A percentile compares a stretch with the other conserved stretches of the same genome.
These are phyloP conservation scores for Leavenworthia alabamica DNA, from an alignment of 345 rosid genomes.

Conservation along the genomic window DNA sequence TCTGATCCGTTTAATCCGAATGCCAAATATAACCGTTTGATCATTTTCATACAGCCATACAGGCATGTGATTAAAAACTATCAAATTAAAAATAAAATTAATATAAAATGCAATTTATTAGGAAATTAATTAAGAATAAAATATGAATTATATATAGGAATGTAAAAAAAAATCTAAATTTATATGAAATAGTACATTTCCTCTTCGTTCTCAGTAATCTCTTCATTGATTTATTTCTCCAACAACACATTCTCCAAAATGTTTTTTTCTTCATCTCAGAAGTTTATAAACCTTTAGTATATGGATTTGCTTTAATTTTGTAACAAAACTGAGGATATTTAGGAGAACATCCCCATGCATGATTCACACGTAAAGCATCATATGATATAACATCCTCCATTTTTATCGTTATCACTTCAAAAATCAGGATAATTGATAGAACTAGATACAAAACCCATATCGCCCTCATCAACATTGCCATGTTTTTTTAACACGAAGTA, in stretches of 20 bases:
- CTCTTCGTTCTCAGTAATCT: not conserved
- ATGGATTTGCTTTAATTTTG: slow-evolving; percentile 18
- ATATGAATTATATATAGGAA: no score
- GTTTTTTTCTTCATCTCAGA: not conserved
- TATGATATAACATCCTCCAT: slow-evolving; percentile 3
- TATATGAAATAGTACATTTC: no score
- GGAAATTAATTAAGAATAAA: no score
- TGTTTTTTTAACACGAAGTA: not conserved
- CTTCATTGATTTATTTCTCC: not conserved
- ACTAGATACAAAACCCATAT: not conserved
- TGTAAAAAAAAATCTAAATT: no score
- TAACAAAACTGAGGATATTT: slow-evolving; percentile 25
- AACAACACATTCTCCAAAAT: not conserved
- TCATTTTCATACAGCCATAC: no score
- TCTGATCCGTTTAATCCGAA: no score
- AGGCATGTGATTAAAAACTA: no score
- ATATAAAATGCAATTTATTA: no score
- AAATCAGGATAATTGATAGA: not conserved
- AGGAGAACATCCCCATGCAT: slow-evolving; percentile 29
- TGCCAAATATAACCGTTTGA: no score
- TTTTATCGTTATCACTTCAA: not conserved
- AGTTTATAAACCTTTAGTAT: not conserved
- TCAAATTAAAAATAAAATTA: no score
- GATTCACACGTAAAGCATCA: slow-evolving; percentile 5
- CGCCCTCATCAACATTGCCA: slow-evolving; percentile 1